Evolutionary conservation across 164 flowering plant species (phyloP).

Genomic region (Aristolochia fimbriata): DNA sequence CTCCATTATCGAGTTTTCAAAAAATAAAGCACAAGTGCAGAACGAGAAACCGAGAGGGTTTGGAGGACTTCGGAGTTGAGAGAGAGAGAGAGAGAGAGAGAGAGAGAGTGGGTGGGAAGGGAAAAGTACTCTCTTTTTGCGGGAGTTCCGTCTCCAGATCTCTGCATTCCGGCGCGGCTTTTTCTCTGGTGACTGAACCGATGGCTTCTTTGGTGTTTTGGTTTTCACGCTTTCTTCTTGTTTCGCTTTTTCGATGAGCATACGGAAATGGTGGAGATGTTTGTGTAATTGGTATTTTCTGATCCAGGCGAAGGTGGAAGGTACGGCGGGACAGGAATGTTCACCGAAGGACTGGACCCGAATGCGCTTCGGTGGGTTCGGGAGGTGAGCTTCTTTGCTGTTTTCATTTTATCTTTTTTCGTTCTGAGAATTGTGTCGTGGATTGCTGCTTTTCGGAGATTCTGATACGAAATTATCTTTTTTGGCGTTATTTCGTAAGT

Average conservation of each 20-base stretch:
- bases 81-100: too few relatives aligned
- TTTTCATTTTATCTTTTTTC: slow-evolving; percentile 6
- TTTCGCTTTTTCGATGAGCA: not conserved
- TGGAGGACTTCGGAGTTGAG: too few relatives aligned
- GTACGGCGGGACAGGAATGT: slow-evolving; percentile 14
- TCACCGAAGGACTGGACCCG: slow-evolving; percentile 42
- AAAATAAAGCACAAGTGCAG: too few relatives aligned
- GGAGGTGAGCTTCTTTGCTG: slow-evolving; percentile 31
- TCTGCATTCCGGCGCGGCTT: too few relatives aligned
- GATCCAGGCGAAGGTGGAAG: slow-evolving; percentile 9
- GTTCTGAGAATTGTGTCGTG: not conserved
- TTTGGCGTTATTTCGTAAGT: too few relatives aligned
- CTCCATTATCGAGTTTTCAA: too few relatives aligned
- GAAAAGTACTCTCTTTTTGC: too few relatives aligned
- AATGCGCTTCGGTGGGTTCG: slow-evolving; percentile 36
- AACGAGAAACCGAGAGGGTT: too few relatives aligned
- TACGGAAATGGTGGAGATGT: not conserved
- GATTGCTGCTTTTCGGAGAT: not conserved
- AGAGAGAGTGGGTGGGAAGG: too few relatives aligned
- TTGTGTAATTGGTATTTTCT: not conserved
- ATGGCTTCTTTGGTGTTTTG: not conserved
- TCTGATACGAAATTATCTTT: not conserved
- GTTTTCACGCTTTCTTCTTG: not conserved
- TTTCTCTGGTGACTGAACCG: too few relatives aligned
- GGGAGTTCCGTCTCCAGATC: too few relatives aligned